Evolutionary conservation across 2,329 filamentous ascomycete genomes (phyloP), one percentile per base, ranked within the genome.

Genomic region (Penicillium expansum): DNA sequence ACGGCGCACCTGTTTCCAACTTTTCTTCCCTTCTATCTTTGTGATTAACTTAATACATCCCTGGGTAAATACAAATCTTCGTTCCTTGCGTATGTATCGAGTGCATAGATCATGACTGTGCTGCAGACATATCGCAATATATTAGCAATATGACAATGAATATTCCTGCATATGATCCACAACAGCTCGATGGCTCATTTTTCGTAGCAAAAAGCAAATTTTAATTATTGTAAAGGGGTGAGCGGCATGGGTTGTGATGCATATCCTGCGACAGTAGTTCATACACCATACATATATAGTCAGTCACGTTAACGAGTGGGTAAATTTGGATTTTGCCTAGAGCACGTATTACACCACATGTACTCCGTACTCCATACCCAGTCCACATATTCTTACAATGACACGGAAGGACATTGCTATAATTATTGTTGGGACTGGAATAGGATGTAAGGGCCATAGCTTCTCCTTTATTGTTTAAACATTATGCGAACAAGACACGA

Each of bases 41-140:
- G 53, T 57, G 39, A 59, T 53, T 57, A 61, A 42, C 48, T 59
- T 60, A 57, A 56, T 61, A 29, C 37, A 14, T 41, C 8, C 13
- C 32, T 52, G 41, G 39, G 55, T 63, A 59, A 63, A 60, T 60
- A 60, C 22, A 10, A 48, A 33, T 37, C 13, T 20, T 30, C 3
- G 5, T 42, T 30, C 33, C 37, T 4, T 33, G 6, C 2, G 3
- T 13, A 42, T n/a, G 29, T 49, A 43, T 11, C 1, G 16, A 30
- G 37, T 4, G 2, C 14, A 27, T 20, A 11, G n/a, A n/a, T 20
- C 4, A 33, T 49, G 22, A 16, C 7, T 45, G 6, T 20, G 2
- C 7, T 10, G 5, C 2, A 30, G 24, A 10, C 5, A 7, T 9
- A 1, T 18, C 4, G 2, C 9, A 44, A 29, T 13, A 1, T n/a